Conservation (phyloP, 148 eudicot genomes). For the Camellia granthamiana region DNA sequence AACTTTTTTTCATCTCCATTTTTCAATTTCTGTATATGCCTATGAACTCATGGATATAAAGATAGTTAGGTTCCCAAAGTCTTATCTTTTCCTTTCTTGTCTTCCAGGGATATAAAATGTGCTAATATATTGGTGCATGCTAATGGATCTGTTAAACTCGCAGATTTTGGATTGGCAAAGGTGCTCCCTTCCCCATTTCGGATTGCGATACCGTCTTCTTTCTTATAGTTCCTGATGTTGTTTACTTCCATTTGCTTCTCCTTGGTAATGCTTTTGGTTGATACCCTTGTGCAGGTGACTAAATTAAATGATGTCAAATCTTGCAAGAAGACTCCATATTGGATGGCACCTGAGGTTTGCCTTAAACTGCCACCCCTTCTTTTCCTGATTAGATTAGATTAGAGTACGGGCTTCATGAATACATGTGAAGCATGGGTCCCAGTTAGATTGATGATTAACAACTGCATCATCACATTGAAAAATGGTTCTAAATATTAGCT, state of each 20-base stretch:
- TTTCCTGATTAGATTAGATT: slow-evolving; percentile 1
- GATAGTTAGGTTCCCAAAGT: not conserved
- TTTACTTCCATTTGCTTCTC: not conserved
- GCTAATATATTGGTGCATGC: slow-evolving; percentile 82
- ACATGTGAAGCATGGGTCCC: not conserved
- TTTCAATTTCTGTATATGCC: not conserved
- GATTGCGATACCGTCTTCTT: not conserved
- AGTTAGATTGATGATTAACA: not conserved
- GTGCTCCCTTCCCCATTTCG: slow-evolving; percentile 31
- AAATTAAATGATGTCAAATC: slow-evolving; percentile 61
- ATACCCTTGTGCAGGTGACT: slow-evolving; percentile 48
- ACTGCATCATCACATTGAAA: not conserved
- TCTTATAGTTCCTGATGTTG: not conserved
- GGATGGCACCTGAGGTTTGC: slow-evolving; percentile 97
- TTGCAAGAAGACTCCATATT: slow-evolving; percentile 54
- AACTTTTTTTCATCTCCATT: not conserved
- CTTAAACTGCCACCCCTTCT: slow-evolving; percentile 8
- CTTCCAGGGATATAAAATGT: slow-evolving; percentile 81
- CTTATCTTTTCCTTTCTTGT: not conserved
- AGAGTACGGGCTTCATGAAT: not conserved
- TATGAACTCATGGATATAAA: not conserved
- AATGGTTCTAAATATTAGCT: not conserved
- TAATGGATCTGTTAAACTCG: slow-evolving; percentile 73
- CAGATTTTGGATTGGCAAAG: slow-evolving; percentile 97
- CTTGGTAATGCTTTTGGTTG: slow-evolving; percentile 9